Evolutionary conservation across 2,329 filamentous ascomycete species (phyloP).

Genomic region (Aspergillus chevalieri): DNA sequence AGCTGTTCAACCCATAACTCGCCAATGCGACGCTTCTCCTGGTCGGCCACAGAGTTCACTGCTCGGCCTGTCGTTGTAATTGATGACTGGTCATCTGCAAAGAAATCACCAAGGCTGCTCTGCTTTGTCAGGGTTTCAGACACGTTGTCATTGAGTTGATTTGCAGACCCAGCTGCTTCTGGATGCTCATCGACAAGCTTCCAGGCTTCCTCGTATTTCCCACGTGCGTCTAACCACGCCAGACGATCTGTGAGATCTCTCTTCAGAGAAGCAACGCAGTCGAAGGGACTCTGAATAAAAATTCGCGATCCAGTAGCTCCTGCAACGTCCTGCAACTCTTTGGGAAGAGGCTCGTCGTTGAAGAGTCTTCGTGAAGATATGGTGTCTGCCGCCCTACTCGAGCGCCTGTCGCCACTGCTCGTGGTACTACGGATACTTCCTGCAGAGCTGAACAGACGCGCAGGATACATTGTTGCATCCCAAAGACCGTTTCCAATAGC

Average conservation of each 20-base stretch:
- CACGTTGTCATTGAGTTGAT: slow-evolving; percentile 31
- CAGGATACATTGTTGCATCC: slow-evolving; percentile 85
- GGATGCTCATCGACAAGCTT: slow-evolving; percentile 82
- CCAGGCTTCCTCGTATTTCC: slow-evolving; percentile 81
- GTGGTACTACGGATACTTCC: slow-evolving; percentile 64
- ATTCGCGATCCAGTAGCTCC: slow-evolving; percentile 64
- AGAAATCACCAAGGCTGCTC: slow-evolving; percentile 59
- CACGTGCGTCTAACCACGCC: slow-evolving; percentile 74
- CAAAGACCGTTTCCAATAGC: slow-evolving; percentile 70
- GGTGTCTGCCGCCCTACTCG: slow-evolving; percentile 46
- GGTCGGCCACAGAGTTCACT: slow-evolving; percentile 63
- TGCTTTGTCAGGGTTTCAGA: slow-evolving; percentile 28
- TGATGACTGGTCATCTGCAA: slow-evolving; percentile 62
- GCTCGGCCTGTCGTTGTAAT: slow-evolving; percentile 55
- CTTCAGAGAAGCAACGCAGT: slow-evolving; percentile 88
- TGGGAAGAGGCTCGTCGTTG: slow-evolving; percentile 29
- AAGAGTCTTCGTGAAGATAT: slow-evolving; percentile 50
- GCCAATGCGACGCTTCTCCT: slow-evolving; percentile 84
- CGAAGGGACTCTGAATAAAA: slow-evolving; percentile 93
- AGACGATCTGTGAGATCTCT: slow-evolving; percentile 81
- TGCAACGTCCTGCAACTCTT: slow-evolving; percentile 44
- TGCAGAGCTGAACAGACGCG: slow-evolving; percentile 76
- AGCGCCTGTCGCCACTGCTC: slow-evolving; percentile 52
- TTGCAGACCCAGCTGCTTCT: slow-evolving; percentile 50
- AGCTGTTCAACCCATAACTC: slow-evolving; percentile 91